These are phyloP conservation scores for Alloteropsis semialata DNA, from an alignment of 176 grass and related monocot species.

Conservation along the genomic window DNA sequence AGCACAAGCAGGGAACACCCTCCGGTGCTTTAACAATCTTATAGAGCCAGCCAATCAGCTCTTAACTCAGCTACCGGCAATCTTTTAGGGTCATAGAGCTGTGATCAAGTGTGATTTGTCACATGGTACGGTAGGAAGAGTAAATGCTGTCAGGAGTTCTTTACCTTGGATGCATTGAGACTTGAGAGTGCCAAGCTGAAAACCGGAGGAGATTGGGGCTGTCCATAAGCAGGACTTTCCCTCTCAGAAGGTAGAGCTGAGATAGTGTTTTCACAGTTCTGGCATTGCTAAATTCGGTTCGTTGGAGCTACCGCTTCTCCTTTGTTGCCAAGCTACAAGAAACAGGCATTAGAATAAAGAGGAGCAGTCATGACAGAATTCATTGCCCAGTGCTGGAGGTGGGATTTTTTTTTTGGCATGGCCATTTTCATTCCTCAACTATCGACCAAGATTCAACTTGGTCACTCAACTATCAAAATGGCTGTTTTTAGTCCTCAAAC, in stretches of 20 bases:
- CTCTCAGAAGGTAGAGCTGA: constrained; percentile 10
- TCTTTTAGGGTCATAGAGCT: neutral
- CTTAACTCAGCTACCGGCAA: neutral
- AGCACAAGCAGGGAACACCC: constrained; percentile 14
- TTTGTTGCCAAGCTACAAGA: constrained; percentile 34
- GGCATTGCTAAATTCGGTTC: neutral
- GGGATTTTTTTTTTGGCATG: too few species aligned
- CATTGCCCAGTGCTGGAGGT: too few species aligned
- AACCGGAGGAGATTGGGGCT: neutral
- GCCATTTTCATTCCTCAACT: too few species aligned
- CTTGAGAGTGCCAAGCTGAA: neutral
- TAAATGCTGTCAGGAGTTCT: neutral
- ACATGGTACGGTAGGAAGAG: constrained; percentile 19
- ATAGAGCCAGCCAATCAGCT: neutral
- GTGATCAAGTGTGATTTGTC: constrained; percentile 26
- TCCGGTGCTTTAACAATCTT: constrained; percentile 14
- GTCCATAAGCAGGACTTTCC: neutral
- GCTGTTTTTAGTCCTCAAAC: too few species aligned
- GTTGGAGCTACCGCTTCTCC: neutral
- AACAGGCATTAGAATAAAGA: too few species aligned
- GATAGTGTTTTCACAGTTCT: neutral
- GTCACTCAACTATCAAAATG: too few species aligned
- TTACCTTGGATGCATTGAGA: constrained; percentile 19
- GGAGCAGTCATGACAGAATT: too few species aligned
- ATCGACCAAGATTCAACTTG: too few species aligned